These are phyloP conservation scores for Saccharomyces hybrid DNA, from an alignment of 1,139 yeast genomes.

Conservation along the genomic window DNA sequence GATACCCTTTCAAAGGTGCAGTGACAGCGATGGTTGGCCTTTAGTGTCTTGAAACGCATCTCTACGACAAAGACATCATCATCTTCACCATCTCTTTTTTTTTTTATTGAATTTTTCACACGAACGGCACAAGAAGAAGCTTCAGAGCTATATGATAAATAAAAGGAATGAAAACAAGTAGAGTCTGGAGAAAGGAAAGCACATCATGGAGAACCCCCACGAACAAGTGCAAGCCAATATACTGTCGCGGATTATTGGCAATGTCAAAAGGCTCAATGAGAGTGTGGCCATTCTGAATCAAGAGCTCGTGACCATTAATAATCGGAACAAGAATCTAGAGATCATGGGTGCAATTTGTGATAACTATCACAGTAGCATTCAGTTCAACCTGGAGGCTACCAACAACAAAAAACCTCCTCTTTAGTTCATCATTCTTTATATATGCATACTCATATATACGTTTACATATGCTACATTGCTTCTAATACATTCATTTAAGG, in stretches of 20 bases:
- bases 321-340: slow-evolving; percentile 63
- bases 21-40: background rate
- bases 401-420: slow-evolving; percentile 52
- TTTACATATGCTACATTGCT: background rate
- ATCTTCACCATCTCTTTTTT: background rate
- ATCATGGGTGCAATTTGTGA: slow-evolving; percentile 78
- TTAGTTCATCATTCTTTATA: background rate
- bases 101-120: background rate
- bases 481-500: background rate
- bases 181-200: background rate
- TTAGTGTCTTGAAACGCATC: background rate
- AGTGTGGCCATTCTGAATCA: slow-evolving; percentile 58
- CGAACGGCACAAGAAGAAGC: background rate
- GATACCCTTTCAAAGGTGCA: background rate
- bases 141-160: background rate
- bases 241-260: slow-evolving; percentile 66
- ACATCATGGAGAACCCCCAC: slow-evolving; percentile 76
- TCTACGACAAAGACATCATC: background rate
- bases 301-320: slow-evolving; percentile 37
- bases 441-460: background rate
- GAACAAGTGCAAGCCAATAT: slow-evolving; percentile 79
- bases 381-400: slow-evolving; percentile 66
- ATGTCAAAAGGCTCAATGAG: slow-evolving; percentile 70
- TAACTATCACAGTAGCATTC: slow-evolving; percentile 63
- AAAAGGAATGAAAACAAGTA: background rate